Evolutionary conservation across 2,329 filamentous ascomycete species (phyloP).

Genomic region (Akanthomyces dipterigenus): DNA sequence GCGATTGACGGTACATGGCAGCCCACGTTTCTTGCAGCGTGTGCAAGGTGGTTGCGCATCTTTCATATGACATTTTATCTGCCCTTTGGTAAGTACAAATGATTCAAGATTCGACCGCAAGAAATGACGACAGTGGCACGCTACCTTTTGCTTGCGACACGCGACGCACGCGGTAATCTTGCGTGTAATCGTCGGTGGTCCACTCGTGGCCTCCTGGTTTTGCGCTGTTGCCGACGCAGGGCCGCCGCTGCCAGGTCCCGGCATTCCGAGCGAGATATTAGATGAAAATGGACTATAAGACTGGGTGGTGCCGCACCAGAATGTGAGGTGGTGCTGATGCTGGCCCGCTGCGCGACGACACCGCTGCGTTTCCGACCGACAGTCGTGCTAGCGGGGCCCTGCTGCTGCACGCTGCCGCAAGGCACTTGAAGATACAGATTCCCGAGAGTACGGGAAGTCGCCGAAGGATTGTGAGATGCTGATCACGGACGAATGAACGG

Average conservation of each 20-base stretch:
- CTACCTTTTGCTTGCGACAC: constrained; percentile 31
- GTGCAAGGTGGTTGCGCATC: constrained; percentile 30
- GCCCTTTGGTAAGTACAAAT: constrained; percentile 3
- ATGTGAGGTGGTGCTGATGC: neutral
- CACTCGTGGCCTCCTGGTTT: neutral
- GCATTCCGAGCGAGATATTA: constrained; percentile 4
- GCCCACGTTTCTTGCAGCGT: constrained; percentile 31
- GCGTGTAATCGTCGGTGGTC: constrained; percentile 26
- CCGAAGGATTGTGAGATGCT: constrained; percentile 1
- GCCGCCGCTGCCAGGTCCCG: neutral
- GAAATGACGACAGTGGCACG: neutral
- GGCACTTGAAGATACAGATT: neutral
- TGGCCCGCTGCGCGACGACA: neutral
- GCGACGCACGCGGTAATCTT: constrained; percentile 31
- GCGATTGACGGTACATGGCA: constrained; percentile 34
- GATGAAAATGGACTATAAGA: neutral
- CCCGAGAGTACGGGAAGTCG: neutral
- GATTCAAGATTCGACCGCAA: neutral
- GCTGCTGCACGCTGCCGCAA: neutral
- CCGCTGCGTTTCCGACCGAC: neutral
- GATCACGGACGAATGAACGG: neutral
- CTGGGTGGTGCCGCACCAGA: neutral
- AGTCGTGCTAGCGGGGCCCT: neutral
- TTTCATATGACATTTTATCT: constrained; percentile 35
- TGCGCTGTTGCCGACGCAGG: neutral